Conservation (phyloP, 2,329 filamentous ascomycete genomes). For the Curvularia sp. region DNA sequence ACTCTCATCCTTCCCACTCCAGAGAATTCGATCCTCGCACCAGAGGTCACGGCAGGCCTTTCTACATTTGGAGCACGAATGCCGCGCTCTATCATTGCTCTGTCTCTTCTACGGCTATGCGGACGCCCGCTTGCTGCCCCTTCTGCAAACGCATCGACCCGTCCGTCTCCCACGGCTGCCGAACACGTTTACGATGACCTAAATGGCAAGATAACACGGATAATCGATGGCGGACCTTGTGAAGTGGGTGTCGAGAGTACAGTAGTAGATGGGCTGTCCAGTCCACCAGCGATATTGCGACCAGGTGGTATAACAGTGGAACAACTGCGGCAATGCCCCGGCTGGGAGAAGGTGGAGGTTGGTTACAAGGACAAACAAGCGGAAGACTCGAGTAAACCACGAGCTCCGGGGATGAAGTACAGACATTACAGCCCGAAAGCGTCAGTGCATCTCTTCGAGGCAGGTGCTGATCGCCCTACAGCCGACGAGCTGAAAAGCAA, state of each 20-base stretch:
- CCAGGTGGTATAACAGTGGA: conserved; percentile 89
- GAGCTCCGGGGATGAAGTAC: conserved; percentile 98
- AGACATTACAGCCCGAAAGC: conserved; percentile 96
- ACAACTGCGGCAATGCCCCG: conserved; percentile 73
- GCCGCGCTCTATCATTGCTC: conserved; percentile 83
- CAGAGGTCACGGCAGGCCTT: conserved; percentile 90
- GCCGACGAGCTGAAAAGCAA: conserved; percentile 39
- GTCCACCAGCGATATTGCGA: conserved; percentile 80
- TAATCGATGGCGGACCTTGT: conserved; percentile 88
- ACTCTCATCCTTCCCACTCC: conserved; percentile 88
- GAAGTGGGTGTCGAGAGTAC: conserved; percentile 94
- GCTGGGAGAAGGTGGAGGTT: conserved; percentile 80
- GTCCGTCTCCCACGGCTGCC: conserved; percentile 88
- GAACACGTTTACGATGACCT: conserved; percentile 89
- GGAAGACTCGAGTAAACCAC: conserved; percentile 66
- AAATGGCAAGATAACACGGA: conserved; percentile 79
- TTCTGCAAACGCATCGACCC: conserved; percentile 92
- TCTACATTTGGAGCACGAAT: conserved; percentile 88
- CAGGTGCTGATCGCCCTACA: conserved; percentile 50
- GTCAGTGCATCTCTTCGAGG: conserved; percentile 81
- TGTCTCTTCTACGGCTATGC: conserved; percentile 82
- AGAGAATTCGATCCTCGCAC: conserved; percentile 72
- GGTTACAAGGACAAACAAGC: conserved; percentile 80
- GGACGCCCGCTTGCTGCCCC: conserved; percentile 85
- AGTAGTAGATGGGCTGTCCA: conserved; percentile 87